Conservation (phyloP, 768 basidiomycete genomes). For the Scleroderma citrinum region DNA sequence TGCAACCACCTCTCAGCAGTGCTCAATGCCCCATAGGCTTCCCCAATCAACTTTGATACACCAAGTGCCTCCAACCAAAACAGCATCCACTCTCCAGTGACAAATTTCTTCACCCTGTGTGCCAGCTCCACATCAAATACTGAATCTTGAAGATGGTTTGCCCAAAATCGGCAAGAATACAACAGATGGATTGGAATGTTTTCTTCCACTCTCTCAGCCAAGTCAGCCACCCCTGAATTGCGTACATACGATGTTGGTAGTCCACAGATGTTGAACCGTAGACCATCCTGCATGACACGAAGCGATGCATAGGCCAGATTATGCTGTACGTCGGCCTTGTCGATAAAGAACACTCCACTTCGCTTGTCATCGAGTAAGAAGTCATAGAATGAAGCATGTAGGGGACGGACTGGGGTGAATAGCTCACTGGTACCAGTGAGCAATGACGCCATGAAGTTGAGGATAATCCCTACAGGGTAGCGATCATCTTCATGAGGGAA, state of each 20-base stretch:
- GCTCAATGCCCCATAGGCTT: neutral
- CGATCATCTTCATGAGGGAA: neutral
- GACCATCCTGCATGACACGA: constrained; percentile 20
- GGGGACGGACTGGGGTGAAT: constrained; percentile 4
- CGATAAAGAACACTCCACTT: constrained; percentile 4
- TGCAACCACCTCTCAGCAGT: neutral
- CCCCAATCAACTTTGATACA: neutral
- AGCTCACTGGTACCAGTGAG: neutral
- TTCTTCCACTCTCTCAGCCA: neutral
- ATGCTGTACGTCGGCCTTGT: neutral
- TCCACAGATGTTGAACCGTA: constrained; percentile 27
- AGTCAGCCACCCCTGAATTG: constrained; percentile 18
- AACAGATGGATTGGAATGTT: neutral
- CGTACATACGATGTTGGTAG: constrained; percentile 26
- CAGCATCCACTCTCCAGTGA: constrained; percentile 1
- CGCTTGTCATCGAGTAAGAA: constrained; percentile 13
- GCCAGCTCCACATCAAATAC: neutral
- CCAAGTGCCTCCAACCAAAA: constrained; percentile 1
- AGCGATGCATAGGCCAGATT: constrained; percentile 19
- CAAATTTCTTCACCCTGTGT: neutral
- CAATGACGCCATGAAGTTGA: constrained; percentile 1
- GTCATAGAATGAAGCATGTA: constrained; percentile 25
- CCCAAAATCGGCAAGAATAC: neutral
- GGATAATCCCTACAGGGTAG: neutral
- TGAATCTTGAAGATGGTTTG: neutral